These are phyloP conservation scores for Thermothielavioides terrestris DNA, from an alignment of 495 filamentous ascomycete species.

Conservation along the genomic window DNA sequence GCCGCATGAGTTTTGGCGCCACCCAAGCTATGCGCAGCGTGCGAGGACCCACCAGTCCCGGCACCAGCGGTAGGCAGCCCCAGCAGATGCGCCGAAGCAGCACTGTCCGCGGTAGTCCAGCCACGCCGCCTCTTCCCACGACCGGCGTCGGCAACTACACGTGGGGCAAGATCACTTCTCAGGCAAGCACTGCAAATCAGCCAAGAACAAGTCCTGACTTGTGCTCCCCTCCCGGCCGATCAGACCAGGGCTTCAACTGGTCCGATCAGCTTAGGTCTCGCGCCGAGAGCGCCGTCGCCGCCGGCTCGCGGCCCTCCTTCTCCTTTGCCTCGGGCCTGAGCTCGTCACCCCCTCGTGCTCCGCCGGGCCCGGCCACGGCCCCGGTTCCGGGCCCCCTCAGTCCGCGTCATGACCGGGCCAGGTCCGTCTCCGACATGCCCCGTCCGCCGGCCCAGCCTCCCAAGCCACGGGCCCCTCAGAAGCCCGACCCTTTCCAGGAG, in stretches of 20 bases:
- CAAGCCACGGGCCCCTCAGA: constrained; percentile 37
- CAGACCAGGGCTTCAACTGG: constrained; percentile 91
- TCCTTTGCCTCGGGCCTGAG: constrained; percentile 28
- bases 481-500: constrained; percentile 90
- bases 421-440: constrained; percentile 63
- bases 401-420: constrained; percentile 55
- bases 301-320: constrained; percentile 40
- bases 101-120: constrained; percentile 17
- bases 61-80: constrained; percentile 42
- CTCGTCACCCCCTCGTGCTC: constrained; percentile 25
- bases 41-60: constrained; percentile 37
- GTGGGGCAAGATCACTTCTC: constrained; percentile 28
- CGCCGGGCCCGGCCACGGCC: constrained; percentile 32
- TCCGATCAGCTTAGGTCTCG: constrained; percentile 85
- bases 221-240: constrained; percentile 38
- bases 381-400: too few species aligned
- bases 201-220: constrained; percentile 54
- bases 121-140: constrained; percentile 16
- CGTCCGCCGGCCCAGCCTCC: constrained; percentile 46
- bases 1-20: constrained; percentile 82
- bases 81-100: constrained; percentile 21
- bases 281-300: constrained; percentile 71
- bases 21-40: constrained; percentile 60
- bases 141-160: constrained; percentile 19
- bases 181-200: constrained; percentile 47